Evolutionary conservation across 1,284 basidiomycete genomes (phyloP).

Genomic region (Amylostereum areolatum): DNA sequence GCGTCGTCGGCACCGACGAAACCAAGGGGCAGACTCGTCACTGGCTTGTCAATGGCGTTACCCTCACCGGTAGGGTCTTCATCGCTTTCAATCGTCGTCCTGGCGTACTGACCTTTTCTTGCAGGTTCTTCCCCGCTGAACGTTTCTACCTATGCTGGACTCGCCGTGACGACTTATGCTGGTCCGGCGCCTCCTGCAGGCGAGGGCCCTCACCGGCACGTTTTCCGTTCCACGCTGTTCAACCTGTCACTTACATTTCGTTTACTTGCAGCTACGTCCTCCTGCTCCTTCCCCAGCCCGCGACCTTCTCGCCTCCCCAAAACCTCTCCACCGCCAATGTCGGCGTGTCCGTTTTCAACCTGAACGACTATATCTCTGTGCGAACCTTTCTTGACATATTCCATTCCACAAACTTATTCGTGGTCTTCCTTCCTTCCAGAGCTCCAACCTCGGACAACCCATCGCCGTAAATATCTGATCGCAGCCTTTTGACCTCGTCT

Average conservation of each 20-base stretch:
- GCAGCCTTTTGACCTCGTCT: conserved; percentile 18
- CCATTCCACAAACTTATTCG: not conserved
- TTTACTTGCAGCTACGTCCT: conserved; percentile 51
- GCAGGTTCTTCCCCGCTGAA: conserved; percentile 25
- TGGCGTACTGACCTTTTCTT: not conserved
- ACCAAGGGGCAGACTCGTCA: conserved; percentile 59
- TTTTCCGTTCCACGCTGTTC: conserved; percentile 2
- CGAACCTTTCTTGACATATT: conserved; percentile 9
- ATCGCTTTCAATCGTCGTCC: not conserved
- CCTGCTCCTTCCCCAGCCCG: conserved; percentile 58
- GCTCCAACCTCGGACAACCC: conserved; percentile 49
- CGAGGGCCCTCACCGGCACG: conserved; percentile 64
- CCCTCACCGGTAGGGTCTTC: conserved; percentile 33
- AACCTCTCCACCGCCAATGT: conserved; percentile 45
- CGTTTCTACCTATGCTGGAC: conserved; percentile 44
- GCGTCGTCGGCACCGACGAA: conserved; percentile 50
- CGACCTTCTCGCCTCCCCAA: conserved; percentile 54
- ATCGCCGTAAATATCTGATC: conserved; percentile 42
- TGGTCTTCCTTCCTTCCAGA: conserved; percentile 21
- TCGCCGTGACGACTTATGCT: conserved; percentile 61
- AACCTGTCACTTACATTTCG: conserved; percentile 2
- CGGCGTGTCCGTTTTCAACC: conserved; percentile 46
- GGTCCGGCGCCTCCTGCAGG: conserved; percentile 66
- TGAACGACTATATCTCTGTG: conserved; percentile 47
- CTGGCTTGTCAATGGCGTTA: conserved; percentile 73